Evolutionary conservation across 306 rosid species (phyloP).

Genomic region (Neltuma alba): DNA sequence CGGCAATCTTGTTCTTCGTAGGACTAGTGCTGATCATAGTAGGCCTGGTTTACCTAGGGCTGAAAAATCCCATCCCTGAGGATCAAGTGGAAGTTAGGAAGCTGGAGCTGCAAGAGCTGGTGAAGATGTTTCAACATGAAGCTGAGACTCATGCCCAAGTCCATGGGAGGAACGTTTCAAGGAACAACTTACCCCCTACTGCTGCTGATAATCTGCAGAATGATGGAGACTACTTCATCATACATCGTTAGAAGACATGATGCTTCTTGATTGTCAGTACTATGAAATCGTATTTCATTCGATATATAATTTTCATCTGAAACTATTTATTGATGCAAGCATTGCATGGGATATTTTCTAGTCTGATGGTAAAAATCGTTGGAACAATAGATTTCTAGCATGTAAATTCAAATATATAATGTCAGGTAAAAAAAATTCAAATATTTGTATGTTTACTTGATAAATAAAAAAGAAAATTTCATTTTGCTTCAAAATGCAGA

Average conservation of each 20-base stretch:
- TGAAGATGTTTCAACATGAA: conserved; percentile 91
- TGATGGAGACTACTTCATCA: conserved; percentile 51
- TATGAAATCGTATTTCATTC: too few species aligned
- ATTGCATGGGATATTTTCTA: too few species aligned
- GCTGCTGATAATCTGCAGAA: conserved; percentile 55
- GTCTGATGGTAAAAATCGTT: too few species aligned
- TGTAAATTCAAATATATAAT: too few species aligned
- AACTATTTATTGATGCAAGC: too few species aligned
- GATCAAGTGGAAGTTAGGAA: conserved; percentile 75
- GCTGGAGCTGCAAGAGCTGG: conserved; percentile 78
- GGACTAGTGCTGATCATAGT: conserved; percentile 59
- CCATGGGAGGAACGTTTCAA: conserved; percentile 45
- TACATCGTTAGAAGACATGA: conserved; percentile 41
- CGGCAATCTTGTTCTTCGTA: conserved; percentile 61
- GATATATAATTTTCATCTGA: too few species aligned
- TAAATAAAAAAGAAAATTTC: too few species aligned
- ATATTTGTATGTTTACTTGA: too few species aligned
- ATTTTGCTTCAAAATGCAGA: too few species aligned
- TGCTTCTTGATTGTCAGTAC: neutral
- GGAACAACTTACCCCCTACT: conserved; percentile 79
- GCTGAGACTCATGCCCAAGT: conserved; percentile 96
- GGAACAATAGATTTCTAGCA: too few species aligned
- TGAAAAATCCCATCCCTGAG: conserved; percentile 61
- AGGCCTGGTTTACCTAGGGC: conserved; percentile 66
- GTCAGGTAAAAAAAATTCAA: too few species aligned